These are phyloP conservation scores for Bacterosira constricta DNA, from an alignment of 108 stramenopile genomes.

Conservation along the genomic window DNA sequence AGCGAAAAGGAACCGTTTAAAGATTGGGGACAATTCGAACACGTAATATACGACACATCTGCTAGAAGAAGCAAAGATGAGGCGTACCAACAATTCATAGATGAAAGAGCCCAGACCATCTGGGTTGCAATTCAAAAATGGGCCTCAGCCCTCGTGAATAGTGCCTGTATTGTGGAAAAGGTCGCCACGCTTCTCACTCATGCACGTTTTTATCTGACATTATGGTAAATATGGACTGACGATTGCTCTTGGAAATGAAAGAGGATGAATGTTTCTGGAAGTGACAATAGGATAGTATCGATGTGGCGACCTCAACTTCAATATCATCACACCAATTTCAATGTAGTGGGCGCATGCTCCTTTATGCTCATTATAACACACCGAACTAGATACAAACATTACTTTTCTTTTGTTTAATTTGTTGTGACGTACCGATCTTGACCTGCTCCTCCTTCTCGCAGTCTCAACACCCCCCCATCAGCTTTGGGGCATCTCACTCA, in stretches of 20 bases:
- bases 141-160: conserved; percentile 78
- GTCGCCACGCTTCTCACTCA: conserved; percentile 92
- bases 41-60: conserved; percentile 64
- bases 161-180: conserved; percentile 75
- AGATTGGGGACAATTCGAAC: conserved; percentile 71
- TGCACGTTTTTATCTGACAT: conserved; percentile 72
- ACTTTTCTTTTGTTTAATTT: no score
- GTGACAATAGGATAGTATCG: conserved; percentile 52
- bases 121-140: conserved; percentile 92
- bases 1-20: conserved; percentile 90
- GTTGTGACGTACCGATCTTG: no score
- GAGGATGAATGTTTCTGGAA: conserved; percentile 36
- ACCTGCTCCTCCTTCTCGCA: no score
- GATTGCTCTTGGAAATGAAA: conserved; percentile 27
- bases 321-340: no score
- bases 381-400: no score
- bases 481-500: no score
- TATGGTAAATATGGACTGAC: conserved; percentile 46
- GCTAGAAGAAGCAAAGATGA: conserved; percentile 54
- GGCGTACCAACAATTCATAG: conserved; percentile 81
- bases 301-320: no score
- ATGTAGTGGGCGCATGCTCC: no score
- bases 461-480: no score
- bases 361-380: no score
- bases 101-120: conserved; percentile 85